These are phyloP conservation scores for Mycena belliarum DNA, from an alignment of 768 basidiomycete species.

Conservation along the genomic window DNA sequence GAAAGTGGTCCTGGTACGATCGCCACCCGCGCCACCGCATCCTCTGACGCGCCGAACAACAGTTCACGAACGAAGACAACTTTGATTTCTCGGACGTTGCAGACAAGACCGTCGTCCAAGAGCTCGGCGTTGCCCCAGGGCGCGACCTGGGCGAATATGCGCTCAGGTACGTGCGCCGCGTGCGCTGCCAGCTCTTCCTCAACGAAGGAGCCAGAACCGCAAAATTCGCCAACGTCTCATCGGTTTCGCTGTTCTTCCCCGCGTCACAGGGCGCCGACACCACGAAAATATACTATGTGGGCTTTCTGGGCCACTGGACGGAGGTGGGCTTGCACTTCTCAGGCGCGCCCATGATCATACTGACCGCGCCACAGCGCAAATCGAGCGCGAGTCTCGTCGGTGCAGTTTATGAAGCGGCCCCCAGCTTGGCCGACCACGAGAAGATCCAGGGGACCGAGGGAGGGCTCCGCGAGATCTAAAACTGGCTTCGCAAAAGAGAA, in stretches of 20 bases:
- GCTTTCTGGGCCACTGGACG: conserved; percentile 81
- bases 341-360: too few species aligned
- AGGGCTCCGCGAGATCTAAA: too few species aligned
- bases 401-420: conserved; percentile 88
- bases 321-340: conserved; percentile 45
- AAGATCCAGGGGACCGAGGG: conserved; percentile 83
- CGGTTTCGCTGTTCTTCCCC: conserved; percentile 82
- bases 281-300: conserved; percentile 78
- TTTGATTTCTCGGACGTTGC: conserved; percentile 80
- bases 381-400: conserved; percentile 74
- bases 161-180: conserved; percentile 57
- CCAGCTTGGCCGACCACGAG: conserved; percentile 85
- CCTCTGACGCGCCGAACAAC: not conserved
- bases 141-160: conserved; percentile 84
- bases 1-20: conserved; percentile 67
- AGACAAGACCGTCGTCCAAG: conserved; percentile 66
- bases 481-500: too few species aligned
- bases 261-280: conserved; percentile 78
- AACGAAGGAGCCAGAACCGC: conserved; percentile 54
- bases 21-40: too few species aligned
- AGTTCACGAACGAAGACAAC: conserved; percentile 79
- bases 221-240: conserved; percentile 83
- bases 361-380: conserved; percentile 49
- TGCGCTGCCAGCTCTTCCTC: not conserved
- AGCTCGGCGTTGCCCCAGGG: conserved; percentile 67